Evolutionary conservation across 371 early-diverging fungal species (phyloP), one percentile per base, ranked within the genome.

Genomic region (Rhizopus arrhizus): DNA sequence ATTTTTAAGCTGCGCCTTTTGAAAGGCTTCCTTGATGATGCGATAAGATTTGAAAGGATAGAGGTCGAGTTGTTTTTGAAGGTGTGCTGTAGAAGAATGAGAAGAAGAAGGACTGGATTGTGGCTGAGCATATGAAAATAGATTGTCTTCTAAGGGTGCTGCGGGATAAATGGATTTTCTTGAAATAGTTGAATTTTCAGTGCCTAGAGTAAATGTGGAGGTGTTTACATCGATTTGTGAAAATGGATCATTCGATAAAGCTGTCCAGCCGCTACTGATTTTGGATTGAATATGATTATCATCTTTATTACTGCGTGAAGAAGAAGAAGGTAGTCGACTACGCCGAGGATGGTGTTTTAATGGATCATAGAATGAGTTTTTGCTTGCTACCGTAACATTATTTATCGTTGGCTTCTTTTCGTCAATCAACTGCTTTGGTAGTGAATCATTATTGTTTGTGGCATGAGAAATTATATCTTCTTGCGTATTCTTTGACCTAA

Each of bases 161-260:
- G 35, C 4, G 16, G 49, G 58, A 53, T 57, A 64, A 6, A 57
- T 40, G 16, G 60, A 68, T 49, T 60, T 63, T 52, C 68, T 45
- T 16, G 68, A 68, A 2, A 68, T 68, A 4, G 68, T 68, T 12
- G 68, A 68, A 36, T 68, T 64, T n/a, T 68, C 68, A 13, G 68
- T 68, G 40, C 63, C 57, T 35, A 63, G 59, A 31, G 64, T 68
- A 47, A 68, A 68, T 33, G 68, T 48, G 36, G 68, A 68, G 2
- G 68, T 59, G 38, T 60, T 64, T 8, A 50, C 60, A 42, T 68
- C 64, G 34, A 64, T 64, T 49, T 68, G 68, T 29, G 68, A 68
- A 35, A 68, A 68, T 48, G 68, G 68, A 49, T 68, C 68, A 22
- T 53, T 64, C 12, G 64, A 68, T 40, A 68, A 43, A 11, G 48